Base-by-base conservation (phyloP, 169 alveolate species). In the Plasmodium malariae region DNA sequence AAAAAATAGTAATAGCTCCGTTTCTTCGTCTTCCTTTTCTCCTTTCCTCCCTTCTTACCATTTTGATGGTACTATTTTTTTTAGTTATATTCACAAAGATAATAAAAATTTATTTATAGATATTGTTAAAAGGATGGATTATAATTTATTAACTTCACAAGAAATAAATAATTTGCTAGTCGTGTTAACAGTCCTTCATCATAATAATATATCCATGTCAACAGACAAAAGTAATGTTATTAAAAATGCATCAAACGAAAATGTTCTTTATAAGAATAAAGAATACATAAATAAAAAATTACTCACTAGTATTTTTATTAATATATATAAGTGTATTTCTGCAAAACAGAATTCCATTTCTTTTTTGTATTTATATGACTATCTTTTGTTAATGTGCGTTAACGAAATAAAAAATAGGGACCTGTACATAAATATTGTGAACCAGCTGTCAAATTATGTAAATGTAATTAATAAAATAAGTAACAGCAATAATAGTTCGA, bases 261-360 rank as follows among this genome's bases (percentile, higher is more conserved):
- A 49, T 6, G 40, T 68, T 32, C 28, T n/a, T 5, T 62, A 76
- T 36, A 76, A 60, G 21, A 76, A 76, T 76, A 68, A 76, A 54
- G 91, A 67, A 51, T 83, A 83, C n/a, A 57, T 83, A 49, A 83
- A 83, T 51, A 83, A 83, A 67, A 67, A 68, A 68, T 45, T 54
- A 40, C 49, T 67, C 36, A 26, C 49, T 12, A 85, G 67, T 0
- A 67, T 83, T 9, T 83, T 83, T 51, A 59, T 7, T 7, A 83
- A 34, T 32, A 34, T 83, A 9, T 83, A 70, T 34, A 68, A 51
- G 28, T 51, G 28, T 19, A 83, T 83, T 3, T 26, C 11, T 51
- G n/a, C 91, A 21, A 83, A 83, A 59, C 3, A 30, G 11, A 70
- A 83, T 43, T 3, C 48, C 24, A 83, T 83, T 21, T 83, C 91